phyloP scores from a whole-genome alignment of 139 green algal species.

The Chlamydomonas sphaeroides region DNA sequence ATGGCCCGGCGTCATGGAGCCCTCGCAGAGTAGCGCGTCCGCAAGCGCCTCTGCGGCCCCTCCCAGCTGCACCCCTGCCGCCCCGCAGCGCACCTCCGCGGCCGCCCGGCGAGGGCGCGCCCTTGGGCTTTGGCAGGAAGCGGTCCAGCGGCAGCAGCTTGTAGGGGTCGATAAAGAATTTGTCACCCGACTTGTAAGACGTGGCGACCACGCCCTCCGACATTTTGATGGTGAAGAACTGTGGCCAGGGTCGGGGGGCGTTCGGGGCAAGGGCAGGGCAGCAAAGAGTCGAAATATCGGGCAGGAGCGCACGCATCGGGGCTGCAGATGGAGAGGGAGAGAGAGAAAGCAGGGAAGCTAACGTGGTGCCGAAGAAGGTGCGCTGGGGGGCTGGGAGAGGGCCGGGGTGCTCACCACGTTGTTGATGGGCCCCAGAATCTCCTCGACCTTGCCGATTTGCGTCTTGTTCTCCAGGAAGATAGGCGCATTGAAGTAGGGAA shows the following conservation, averaged over 20 bases:
- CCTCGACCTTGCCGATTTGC: constrained; percentile 97
- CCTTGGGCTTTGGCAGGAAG: constrained; percentile 91
- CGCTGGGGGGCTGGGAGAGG: too few species aligned
- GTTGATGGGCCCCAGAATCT: constrained; percentile 98
- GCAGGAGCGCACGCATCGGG: too few species aligned
- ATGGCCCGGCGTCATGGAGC: too few species aligned
- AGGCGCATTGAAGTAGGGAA: constrained; percentile 99
- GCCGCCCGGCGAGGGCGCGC: constrained; percentile 49
- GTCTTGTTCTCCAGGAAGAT: constrained; percentile 99
- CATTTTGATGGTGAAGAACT: constrained; percentile 98
- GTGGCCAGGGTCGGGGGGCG: too few species aligned
- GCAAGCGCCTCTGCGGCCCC: too few species aligned
- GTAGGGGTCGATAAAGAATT: constrained; percentile 97
- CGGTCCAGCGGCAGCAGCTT: constrained; percentile 88
- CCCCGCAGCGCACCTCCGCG: constrained; percentile 27
- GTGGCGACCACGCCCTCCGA: constrained; percentile 91
- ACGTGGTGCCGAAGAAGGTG: too few species aligned
- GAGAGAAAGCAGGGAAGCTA: too few species aligned
- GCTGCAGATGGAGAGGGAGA: too few species aligned
- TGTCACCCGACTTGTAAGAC: constrained; percentile 92
- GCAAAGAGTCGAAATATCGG: too few species aligned
- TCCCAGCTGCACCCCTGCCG: too few species aligned
- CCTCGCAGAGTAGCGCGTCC: too few species aligned
- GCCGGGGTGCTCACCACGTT: constrained; percentile 63
- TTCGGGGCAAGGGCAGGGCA: too few species aligned